A percentile compares a stretch with the other conserved stretches of the same genome.
Conservation (phyloP, 768 basidiomycete species). For the Neoboletus subvelutipes region DNA sequence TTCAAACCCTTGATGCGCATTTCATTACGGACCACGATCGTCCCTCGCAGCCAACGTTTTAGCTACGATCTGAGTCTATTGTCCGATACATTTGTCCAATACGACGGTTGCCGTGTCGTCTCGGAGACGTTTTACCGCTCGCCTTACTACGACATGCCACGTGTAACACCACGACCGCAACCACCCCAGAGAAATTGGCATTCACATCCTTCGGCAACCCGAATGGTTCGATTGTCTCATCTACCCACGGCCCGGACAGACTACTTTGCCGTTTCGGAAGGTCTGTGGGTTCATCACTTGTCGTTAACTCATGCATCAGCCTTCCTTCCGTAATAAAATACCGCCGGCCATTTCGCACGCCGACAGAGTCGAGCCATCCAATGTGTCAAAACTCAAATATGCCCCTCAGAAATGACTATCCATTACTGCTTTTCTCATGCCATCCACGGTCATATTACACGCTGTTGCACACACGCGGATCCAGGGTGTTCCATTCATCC, state of each 20-base stretch:
- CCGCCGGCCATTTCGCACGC: slow-evolving; percentile 17
- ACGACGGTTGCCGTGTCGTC: slow-evolving; percentile 1
- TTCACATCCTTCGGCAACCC: neutral
- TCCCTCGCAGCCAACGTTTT: neutral
- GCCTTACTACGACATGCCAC: neutral
- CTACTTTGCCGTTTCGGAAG: neutral
- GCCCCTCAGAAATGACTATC: neutral
- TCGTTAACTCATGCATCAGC: neutral
- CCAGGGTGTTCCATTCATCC: neutral
- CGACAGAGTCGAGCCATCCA: neutral
- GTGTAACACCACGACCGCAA: neutral
- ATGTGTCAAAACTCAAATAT: slow-evolving; percentile 15
- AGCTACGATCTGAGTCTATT: slow-evolving; percentile 1
- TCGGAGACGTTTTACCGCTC: neutral
- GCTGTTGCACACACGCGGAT: neutral
- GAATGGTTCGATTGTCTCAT: neutral
- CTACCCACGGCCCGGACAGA: slow-evolving; percentile 1
- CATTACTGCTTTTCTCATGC: neutral
- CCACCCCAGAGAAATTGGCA: neutral
- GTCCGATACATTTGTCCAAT: slow-evolving; percentile 6
- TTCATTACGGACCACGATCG: slow-evolving; percentile 18
- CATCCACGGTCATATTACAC: slow-evolving; percentile 9
- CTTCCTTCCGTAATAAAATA: neutral
- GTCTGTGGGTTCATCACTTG: neutral
- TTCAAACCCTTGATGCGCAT: neutral